phyloP scores from a whole-genome alignment of 441 rosid species.

The Syzygium malaccense region DNA sequence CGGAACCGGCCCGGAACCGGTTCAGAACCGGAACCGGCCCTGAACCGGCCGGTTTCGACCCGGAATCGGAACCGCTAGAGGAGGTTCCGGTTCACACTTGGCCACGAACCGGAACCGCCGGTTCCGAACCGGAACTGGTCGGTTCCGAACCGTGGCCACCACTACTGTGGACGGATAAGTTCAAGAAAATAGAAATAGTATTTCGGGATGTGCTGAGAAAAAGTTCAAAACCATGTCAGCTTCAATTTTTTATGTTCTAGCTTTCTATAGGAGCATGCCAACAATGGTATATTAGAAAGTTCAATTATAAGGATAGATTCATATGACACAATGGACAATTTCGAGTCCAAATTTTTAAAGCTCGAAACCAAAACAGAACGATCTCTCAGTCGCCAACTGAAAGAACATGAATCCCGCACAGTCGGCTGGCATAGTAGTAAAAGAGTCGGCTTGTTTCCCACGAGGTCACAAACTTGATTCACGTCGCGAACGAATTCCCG shows the following conservation, averaged over 20 bases:
- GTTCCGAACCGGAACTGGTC: too few relatives aligned
- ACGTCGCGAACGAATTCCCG: neutral
- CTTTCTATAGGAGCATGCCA: neutral
- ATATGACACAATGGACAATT: neutral
- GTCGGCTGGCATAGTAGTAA: neutral
- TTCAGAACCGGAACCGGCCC: too few relatives aligned
- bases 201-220: neutral
- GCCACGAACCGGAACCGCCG: too few relatives aligned
- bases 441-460: neutral
- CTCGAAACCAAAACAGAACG: accelerated
- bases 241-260: neutral
- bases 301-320: neutral
- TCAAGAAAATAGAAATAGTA: neutral
- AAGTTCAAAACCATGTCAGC: neutral
- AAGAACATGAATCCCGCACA: neutral
- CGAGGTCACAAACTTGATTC: neutral
- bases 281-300: neutral
- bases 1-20: too few relatives aligned
- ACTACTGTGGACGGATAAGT: neutral
- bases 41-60: too few relatives aligned
- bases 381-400: neutral
- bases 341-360: neutral
- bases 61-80: too few relatives aligned
- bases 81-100: too few relatives aligned
- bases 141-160: too few relatives aligned